Conservation (phyloP, 2,329 filamentous ascomycete species). For the Diaporthe australafricana region DNA sequence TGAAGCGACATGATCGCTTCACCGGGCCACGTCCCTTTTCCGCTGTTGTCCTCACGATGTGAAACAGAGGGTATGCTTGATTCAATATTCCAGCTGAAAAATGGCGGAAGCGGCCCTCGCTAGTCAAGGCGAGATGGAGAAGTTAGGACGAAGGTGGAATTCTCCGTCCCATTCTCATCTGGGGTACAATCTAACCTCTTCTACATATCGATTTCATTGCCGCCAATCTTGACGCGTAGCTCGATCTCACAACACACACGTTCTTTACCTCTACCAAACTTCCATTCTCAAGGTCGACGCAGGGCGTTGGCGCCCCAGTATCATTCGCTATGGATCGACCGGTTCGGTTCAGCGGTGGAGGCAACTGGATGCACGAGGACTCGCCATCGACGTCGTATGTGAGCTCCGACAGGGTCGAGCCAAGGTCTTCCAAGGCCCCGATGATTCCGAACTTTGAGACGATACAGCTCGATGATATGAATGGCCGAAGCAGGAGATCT, state of each 20-base stretch:
- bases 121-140: constrained; percentile 16
- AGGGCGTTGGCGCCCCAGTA: constrained; percentile 26
- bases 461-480: constrained; percentile 9
- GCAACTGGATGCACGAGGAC: background rate
- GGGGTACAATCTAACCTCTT: constrained; percentile 17
- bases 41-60: constrained; percentile 11
- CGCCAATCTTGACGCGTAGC: background rate
- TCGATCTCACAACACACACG: background rate
- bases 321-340: constrained; percentile 27
- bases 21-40: constrained; percentile 3
- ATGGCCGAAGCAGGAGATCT: background rate
- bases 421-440: constrained; percentile 11
- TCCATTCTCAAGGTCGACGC: constrained; percentile 23
- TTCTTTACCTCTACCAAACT: constrained; percentile 3
- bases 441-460: constrained; percentile 8
- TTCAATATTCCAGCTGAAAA: constrained; percentile 22
- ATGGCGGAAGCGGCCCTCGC: constrained; percentile 7
- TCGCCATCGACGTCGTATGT: background rate
- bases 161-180: constrained; percentile 1
- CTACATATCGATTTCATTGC: background rate
- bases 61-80: constrained; percentile 25
- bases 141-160: constrained; percentile 15
- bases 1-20: constrained; percentile 24
- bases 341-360: constrained; percentile 19
- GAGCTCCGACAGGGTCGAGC: background rate